Percentiles rank a stretch among this genome's conserved stretches.
Evolutionary conservation across 2,329 filamentous ascomycete genomes (phyloP).

Genomic region (Colletotrichum godetiae): DNA sequence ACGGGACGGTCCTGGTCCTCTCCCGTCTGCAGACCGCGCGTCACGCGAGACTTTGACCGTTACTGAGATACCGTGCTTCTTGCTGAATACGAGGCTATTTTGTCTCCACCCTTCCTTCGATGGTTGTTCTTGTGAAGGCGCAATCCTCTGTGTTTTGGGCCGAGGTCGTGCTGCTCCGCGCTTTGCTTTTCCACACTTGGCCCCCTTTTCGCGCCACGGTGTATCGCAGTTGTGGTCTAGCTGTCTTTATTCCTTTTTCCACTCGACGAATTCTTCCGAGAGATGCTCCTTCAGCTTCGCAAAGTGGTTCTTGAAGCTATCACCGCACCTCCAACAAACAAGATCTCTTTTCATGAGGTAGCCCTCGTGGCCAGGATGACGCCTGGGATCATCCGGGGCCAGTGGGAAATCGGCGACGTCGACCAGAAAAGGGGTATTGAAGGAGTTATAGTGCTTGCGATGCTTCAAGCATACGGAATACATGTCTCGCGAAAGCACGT

Average conservation of each 20-base stretch:
- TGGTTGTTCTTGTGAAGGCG: background rate
- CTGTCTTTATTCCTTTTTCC: conserved; percentile 71
- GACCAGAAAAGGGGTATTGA: conserved; percentile 87
- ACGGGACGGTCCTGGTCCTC: background rate
- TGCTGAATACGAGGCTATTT: conserved; percentile 24
- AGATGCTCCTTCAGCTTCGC: conserved; percentile 80
- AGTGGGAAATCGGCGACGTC: conserved; percentile 84
- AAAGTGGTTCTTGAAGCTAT: conserved; percentile 80
- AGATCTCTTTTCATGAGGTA: conserved; percentile 73
- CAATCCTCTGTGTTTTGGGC: background rate
- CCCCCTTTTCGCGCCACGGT: background rate
- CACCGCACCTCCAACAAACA: conserved; percentile 86
- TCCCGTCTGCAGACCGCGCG: background rate
- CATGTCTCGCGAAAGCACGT: conserved; percentile 86
- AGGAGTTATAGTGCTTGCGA: conserved; percentile 92
- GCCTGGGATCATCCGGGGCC: conserved; percentile 70
- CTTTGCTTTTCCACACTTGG: background rate
- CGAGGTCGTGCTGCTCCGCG: conserved; percentile 10
- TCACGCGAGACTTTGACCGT: conserved; percentile 2
- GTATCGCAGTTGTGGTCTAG: background rate
- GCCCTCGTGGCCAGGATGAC: conserved; percentile 63
- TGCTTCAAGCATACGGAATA: conserved; percentile 78
- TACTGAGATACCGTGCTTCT: conserved; percentile 18
- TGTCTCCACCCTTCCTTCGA: background rate
- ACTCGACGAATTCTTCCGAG: conserved; percentile 77